phyloP scores from a whole-genome alignment of 106 monocot genomes.

The Cymbidium sinense region DNA sequence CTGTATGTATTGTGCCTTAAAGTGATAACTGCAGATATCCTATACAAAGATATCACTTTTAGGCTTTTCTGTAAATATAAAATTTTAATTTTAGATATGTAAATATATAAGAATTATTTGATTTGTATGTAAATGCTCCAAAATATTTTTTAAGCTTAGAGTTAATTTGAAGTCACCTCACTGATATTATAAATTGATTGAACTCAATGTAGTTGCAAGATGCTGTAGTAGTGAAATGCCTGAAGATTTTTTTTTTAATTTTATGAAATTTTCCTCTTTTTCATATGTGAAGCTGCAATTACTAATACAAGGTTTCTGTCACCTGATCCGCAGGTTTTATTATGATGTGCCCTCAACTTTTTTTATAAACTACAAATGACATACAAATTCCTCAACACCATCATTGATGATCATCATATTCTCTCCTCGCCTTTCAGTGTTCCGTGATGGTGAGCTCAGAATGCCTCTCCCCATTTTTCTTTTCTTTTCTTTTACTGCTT shows the following conservation, averaged over 20 bases:
- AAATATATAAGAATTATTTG: too few relatives aligned
- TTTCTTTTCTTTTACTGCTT: background rate
- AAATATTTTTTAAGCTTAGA: background rate
- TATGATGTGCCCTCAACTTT: conserved; percentile 97
- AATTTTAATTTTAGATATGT: too few relatives aligned
- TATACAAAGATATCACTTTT: too few relatives aligned
- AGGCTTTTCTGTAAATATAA: too few relatives aligned
- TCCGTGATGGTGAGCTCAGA: conserved; percentile 66
- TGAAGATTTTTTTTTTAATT: too few relatives aligned
- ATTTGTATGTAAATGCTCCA: too few relatives aligned
- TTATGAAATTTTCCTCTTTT: background rate
- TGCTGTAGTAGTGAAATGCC: too few relatives aligned
- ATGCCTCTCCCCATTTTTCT: background rate
- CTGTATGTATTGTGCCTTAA: too few relatives aligned
- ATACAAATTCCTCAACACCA: conserved; percentile 97
- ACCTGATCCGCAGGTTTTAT: conserved; percentile 67
- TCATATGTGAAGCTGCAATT: background rate
- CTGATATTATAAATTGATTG: too few relatives aligned
- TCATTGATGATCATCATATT: conserved; percentile 89
- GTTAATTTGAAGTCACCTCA: too few relatives aligned
- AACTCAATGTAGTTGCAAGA: too few relatives aligned
- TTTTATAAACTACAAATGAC: conserved; percentile 99
- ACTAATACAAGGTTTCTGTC: background rate
- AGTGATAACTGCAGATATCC: too few relatives aligned
- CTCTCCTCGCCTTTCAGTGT: conserved; percentile 92